Conservation (phyloP, 495 filamentous ascomycete species). For the Cercophora newfieldiana region DNA sequence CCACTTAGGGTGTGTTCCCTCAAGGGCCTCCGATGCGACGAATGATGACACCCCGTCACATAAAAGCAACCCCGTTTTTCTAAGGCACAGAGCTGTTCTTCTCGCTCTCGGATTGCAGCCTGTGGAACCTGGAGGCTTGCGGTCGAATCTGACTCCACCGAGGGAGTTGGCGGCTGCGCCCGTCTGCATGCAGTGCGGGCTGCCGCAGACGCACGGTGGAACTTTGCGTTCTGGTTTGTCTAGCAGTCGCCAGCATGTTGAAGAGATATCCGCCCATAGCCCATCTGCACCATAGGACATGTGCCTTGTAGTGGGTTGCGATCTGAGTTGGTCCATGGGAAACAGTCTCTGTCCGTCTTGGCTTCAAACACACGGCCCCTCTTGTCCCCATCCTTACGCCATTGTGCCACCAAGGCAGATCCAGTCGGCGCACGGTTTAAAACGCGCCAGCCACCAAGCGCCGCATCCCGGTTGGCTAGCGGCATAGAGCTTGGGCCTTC, state of each 20-base stretch:
- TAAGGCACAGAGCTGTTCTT: neutral
- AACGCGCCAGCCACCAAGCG: neutral
- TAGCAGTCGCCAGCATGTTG: neutral
- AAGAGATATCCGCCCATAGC: neutral
- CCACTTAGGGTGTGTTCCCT: too few species aligned
- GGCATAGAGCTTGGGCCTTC: constrained; percentile 11
- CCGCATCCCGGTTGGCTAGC: constrained; percentile 1
- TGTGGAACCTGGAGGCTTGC: neutral
- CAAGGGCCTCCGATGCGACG: too few species aligned
- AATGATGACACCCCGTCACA: too few species aligned
- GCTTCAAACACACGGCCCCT: too few species aligned
- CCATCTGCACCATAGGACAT: neutral
- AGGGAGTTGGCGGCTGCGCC: neutral
- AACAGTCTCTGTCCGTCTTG: too few species aligned
- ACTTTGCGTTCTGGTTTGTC: neutral
- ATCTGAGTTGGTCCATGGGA: neutral
- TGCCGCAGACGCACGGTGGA: neutral
- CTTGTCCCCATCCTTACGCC: neutral
- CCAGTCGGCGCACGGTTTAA: neutral
- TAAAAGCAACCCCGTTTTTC: too few species aligned
- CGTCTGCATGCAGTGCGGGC: neutral
- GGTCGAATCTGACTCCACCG: neutral
- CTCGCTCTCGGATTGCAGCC: neutral
- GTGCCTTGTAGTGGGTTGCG: neutral
- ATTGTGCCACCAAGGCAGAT: too few species aligned